Evolutionary conservation across 169 alveolate genomes (phyloP).

Genomic region (Cryptosporidium sp.): DNA sequence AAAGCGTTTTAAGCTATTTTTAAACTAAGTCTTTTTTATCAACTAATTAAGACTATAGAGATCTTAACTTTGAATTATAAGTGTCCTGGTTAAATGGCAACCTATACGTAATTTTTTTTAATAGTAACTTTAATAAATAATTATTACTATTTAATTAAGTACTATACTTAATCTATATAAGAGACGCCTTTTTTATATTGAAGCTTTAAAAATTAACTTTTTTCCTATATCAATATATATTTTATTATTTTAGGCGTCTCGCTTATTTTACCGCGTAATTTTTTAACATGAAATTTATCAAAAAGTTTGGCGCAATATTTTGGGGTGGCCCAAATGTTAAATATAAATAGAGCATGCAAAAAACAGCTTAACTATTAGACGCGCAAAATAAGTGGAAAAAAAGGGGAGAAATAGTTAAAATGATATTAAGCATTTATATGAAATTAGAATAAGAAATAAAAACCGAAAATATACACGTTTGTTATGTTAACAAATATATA

Average conservation of each 20-base stretch:
- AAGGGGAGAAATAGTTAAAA: neutral
- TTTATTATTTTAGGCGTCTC: neutral
- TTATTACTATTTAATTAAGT: constrained; percentile 6
- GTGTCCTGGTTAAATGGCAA: neutral
- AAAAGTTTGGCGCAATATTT: neutral
- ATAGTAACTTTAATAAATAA: neutral
- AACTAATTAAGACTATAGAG: constrained; percentile 14
- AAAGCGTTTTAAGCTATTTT: constrained; percentile 77
- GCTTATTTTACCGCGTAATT: neutral
- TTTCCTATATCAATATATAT: neutral
- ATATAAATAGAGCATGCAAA: neutral
- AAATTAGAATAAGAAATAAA: neutral
- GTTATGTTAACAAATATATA: neutral
- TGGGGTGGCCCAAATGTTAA: too few relatives aligned
- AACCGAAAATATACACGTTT: neutral
- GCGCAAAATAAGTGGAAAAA: neutral
- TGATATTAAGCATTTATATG: neutral
- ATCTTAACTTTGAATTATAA: constrained; percentile 6
- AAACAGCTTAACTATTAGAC: too few relatives aligned
- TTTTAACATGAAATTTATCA: too few relatives aligned
- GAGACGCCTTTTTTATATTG: constrained; percentile 3
- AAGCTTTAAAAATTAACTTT: neutral
- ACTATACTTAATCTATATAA: neutral
- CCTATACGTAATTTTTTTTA: neutral
- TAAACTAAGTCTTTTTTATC: neutral